Evolutionary conservation across 345 rosid genomes (phyloP), one percentile per base, ranked within the genome.

Genomic region (Hypericum perforatum): DNA sequence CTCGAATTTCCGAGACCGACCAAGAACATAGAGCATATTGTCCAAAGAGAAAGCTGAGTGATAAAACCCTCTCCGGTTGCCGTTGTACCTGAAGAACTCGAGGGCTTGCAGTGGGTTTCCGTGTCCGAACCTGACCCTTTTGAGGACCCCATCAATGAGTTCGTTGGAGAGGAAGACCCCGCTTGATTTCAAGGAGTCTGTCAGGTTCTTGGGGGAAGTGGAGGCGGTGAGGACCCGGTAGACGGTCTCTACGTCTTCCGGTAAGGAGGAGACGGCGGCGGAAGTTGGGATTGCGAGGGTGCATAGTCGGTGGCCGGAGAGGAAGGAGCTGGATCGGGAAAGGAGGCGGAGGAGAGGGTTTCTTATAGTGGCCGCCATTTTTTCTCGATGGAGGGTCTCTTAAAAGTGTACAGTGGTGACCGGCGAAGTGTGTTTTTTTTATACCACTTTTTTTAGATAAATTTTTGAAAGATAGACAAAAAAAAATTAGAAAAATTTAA

Each of bases 81-180:
- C 45, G n/a, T 76, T 65, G 56, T 67, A 67, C 40, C 73, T 74
- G 60, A 76, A 89, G 53, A 89, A 78, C 22, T 78, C 80, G 8
- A 86, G 73, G n/a, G 97, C 83, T 60, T 66, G 89, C 0, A 78
- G 8, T 8, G 97, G 86, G 70, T 82, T 89, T 32, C 86, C 95
- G 54, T 86, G 97, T 63, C 94, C 77, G 42, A 89, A 86, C 64
- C 97, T 71, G 36, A 78, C 76, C 60, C 94, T 74, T 69, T 84
- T 80, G 37, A 89, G 61, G 5, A 89, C 88, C 39, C 52, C 66
- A 29, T 86, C 97, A 57, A 89, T 71, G 64, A 84, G 50, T 9
- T 82, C 94, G 57, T 86, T 82, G 0, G 95, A 78, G 48, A 86
- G 70, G 43, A 63, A 66, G 46, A 86, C 53, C 63, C 72, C 71